Percentiles rank a stretch among this genome's conserved stretches.
Evolutionary conservation across 805 yeast genomes (phyloP).

Genomic region (Candida manassasensis): DNA sequence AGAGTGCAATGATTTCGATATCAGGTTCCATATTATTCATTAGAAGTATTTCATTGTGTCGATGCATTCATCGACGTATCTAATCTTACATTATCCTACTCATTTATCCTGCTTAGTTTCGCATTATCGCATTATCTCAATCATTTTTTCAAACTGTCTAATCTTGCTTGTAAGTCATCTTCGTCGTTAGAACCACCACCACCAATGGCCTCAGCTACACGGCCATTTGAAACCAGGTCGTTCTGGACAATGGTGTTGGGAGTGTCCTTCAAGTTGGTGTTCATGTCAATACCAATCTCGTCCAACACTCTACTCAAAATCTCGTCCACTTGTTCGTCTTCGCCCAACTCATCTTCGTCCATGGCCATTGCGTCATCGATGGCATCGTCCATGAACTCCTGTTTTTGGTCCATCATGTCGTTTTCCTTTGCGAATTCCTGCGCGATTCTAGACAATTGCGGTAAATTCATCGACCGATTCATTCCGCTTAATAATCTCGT

Average conservation of each 20-base stretch:
- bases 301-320: slow-evolving; percentile 88
- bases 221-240: slow-evolving; percentile 34
- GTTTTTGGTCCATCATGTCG: slow-evolving; percentile 97
- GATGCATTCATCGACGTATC: no score
- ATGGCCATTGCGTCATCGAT: slow-evolving; percentile 95
- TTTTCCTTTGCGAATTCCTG: slow-evolving; percentile 94
- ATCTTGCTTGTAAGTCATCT: slow-evolving; percentile 84
- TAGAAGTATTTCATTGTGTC: no score
- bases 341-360: slow-evolving; percentile 67
- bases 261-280: slow-evolving; percentile 42
- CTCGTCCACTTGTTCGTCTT: slow-evolving; percentile 87
- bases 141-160: slow-evolving; percentile 73
- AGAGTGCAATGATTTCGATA: no score
- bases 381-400: slow-evolving; percentile 98
- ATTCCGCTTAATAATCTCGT: slow-evolving; percentile 77
- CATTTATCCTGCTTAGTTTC: no score
- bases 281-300: slow-evolving; percentile 89
- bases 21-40: no score
- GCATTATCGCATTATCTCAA: background rate
- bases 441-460: slow-evolving; percentile 81
- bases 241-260: slow-evolving; percentile 35
- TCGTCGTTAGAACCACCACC: slow-evolving; percentile 41
- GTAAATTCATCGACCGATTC: slow-evolving; percentile 88
- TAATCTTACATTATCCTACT: no score
- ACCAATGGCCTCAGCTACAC: slow-evolving; percentile 55